Conservation (phyloP, 176 grass and related monocot species). For the Rhynchospora breviuscula region DNA sequence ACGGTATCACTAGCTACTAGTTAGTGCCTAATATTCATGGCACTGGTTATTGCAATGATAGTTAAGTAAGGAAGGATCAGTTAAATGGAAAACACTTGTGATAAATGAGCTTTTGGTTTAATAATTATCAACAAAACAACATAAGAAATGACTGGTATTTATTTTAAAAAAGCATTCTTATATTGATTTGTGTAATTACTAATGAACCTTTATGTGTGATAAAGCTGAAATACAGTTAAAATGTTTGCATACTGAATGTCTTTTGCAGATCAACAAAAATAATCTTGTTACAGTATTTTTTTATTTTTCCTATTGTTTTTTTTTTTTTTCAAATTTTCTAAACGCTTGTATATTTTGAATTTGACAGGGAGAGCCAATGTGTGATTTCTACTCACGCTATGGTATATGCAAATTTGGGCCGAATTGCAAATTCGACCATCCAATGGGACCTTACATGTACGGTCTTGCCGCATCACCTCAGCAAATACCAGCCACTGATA, state of each 20-base stretch:
- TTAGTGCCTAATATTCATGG: background rate
- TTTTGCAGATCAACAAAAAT: background rate
- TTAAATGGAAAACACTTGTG: background rate
- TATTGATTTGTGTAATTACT: background rate
- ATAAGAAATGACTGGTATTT: background rate
- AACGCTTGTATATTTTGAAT: background rate
- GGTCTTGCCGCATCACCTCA: constrained; percentile 43
- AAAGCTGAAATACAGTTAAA: background rate
- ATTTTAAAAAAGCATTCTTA: background rate
- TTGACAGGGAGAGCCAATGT: constrained; percentile 65
- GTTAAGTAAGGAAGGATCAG: background rate
- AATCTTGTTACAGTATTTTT: background rate
- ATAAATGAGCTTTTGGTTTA: background rate
- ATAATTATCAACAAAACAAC: background rate
- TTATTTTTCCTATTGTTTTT: background rate
- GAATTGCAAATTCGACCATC: constrained; percentile 92
- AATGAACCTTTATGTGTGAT: background rate
- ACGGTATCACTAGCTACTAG: background rate
- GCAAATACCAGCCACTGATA: constrained; percentile 49
- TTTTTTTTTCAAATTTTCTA: background rate
- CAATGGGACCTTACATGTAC: constrained; percentile 54
- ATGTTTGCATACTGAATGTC: background rate
- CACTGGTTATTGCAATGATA: background rate
- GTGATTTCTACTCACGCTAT: constrained; percentile 75
- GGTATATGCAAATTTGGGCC: constrained; percentile 84